Conservation (phyloP, 1,284 basidiomycete genomes). For the Cutaneotrichosporon mucoides region DNA sequence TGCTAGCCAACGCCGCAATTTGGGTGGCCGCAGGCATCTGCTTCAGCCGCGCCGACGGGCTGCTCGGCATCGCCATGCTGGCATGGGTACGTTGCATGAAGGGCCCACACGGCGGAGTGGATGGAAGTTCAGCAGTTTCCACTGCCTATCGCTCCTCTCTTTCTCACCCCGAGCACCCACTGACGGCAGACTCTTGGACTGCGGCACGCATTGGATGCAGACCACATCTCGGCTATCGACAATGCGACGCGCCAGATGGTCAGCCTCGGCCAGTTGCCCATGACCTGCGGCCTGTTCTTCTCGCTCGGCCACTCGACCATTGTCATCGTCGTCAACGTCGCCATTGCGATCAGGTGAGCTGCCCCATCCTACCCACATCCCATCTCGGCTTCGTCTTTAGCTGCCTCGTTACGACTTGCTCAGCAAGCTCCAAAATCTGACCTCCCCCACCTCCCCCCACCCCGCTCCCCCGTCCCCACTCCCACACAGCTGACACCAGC, state of each 20-base stretch:
- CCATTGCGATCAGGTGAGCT: slow-evolving; percentile 61
- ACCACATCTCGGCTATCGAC: slow-evolving; percentile 88
- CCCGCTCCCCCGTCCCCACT: too few relatives aligned
- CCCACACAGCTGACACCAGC: slow-evolving; percentile 44
- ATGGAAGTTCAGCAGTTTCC: too few relatives aligned
- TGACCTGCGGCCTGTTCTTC: slow-evolving; percentile 82
- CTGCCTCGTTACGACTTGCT: too few relatives aligned
- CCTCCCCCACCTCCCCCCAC: too few relatives aligned
- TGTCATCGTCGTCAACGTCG: slow-evolving; percentile 74
- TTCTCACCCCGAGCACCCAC: too few relatives aligned
- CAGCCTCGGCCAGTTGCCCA: slow-evolving; percentile 65
- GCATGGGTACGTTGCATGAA: slow-evolving; percentile 62
- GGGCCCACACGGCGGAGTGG: too few relatives aligned
- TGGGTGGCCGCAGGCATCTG: slow-evolving; percentile 70
- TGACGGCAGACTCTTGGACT: slow-evolving; percentile 2
- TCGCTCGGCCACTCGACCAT: slow-evolving; percentile 84
- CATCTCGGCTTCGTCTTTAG: too few relatives aligned
- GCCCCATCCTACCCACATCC: neutral
- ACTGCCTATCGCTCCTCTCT: too few relatives aligned
- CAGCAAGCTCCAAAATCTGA: too few relatives aligned
- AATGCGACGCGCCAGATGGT: slow-evolving; percentile 80
- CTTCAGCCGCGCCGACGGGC: slow-evolving; percentile 56
- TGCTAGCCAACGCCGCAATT: slow-evolving; percentile 62
- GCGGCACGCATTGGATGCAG: slow-evolving; percentile 66
- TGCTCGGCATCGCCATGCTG: slow-evolving; percentile 67